Percentiles rank a stretch among this genome's conserved stretches.
phyloP scores from a whole-genome alignment of 768 basidiomycete genomes.

The Termitomyces sp. region DNA sequence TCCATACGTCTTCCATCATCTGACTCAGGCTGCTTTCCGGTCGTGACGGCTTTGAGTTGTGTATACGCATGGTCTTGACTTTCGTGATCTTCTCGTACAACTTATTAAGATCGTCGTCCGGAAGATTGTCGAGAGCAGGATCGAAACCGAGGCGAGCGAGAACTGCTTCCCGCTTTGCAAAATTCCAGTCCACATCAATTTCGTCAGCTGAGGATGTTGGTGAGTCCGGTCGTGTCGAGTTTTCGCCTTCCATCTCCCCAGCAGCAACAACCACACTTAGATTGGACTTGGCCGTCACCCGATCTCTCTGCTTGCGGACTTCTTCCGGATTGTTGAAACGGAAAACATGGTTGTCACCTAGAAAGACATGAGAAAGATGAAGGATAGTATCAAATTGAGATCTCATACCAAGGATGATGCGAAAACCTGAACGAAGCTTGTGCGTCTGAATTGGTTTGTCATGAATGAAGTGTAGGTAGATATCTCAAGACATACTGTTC shows the following conservation, averaged over 20 bases:
- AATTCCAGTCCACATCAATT: constrained; percentile 93
- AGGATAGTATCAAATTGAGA: not conserved
- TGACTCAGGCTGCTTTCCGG: constrained; percentile 89
- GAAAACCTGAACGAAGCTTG: constrained; percentile 90
- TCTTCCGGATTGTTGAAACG: constrained; percentile 95
- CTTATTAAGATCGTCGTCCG: constrained; percentile 92
- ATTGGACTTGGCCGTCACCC: constrained; percentile 68
- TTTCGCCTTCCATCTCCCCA: constrained; percentile 56
- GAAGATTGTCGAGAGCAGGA: constrained; percentile 86
- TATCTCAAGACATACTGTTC: constrained; percentile 48
- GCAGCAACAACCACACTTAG: constrained; percentile 62
- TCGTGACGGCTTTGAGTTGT: constrained; percentile 64
- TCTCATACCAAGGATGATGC: constrained; percentile 87
- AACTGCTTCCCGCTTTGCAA: constrained; percentile 91
- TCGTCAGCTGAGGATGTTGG: constrained; percentile 65
- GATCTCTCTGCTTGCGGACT: constrained; percentile 86
- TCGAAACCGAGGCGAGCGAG: constrained; percentile 82
- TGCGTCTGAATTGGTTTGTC: constrained; percentile 42
- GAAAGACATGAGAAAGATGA: constrained; percentile 9
- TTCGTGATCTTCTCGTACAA: constrained; percentile 93
- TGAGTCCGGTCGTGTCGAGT: constrained; percentile 73
- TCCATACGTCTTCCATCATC: constrained; percentile 78
- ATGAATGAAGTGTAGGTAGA: not conserved
- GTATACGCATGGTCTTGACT: constrained; percentile 83
- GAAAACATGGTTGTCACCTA: constrained; percentile 96